Base-by-base conservation (phyloP, 1,284 basidiomycete genomes). In the Malassezia yamatoensis region DNA sequence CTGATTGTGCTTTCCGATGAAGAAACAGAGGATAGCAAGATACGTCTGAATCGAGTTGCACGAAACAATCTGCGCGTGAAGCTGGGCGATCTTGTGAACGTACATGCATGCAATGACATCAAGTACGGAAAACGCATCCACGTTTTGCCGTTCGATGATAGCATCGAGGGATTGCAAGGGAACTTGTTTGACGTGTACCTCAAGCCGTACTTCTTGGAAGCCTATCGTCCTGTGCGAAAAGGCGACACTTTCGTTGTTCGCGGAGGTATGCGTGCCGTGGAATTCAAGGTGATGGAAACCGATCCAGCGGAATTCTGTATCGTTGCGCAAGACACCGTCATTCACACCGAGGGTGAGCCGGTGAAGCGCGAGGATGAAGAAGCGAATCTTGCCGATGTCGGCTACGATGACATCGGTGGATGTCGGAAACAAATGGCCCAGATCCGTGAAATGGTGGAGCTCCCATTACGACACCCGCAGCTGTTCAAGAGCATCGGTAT, bases 401-500 rank as follows among this genome's bases (percentile, higher is more conserved):
- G 94, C 35, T 99, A 99, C 75, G 94, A 99, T 70, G 93, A 99
- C 73, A 93, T 98, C 66, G 94, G 93, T 79, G 93, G 93, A 49
- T 96, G 91, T 80, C 83, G 93, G 68, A 98, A 98, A 77, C 94
- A 98, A 77, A 90, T 98, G 85, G 93, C 93, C 2, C 91, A 96
- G 76, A 96, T 99, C 61, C 90, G 94, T 77, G 94, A 98, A 80
- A 85, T 98, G 52, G 94, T 98, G 62, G 94, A 98, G 78, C 81
- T 99, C 6, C 94, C 93, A 33, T 82, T 98, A 38, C 88, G 93
- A 55, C 94, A 98, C 79, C 94, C 94, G 21, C 91, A 98, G 78
- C 83, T 99, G 13, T 98, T 96, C 86, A 98, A 98, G 78, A 91
- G 89, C 21, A 98, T 98, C 72, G 93, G 93, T 83, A 98, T 99